Base-by-base conservation (phyloP, 2,329 filamentous ascomycete species). In the Fusarium xyrophilum region DNA sequence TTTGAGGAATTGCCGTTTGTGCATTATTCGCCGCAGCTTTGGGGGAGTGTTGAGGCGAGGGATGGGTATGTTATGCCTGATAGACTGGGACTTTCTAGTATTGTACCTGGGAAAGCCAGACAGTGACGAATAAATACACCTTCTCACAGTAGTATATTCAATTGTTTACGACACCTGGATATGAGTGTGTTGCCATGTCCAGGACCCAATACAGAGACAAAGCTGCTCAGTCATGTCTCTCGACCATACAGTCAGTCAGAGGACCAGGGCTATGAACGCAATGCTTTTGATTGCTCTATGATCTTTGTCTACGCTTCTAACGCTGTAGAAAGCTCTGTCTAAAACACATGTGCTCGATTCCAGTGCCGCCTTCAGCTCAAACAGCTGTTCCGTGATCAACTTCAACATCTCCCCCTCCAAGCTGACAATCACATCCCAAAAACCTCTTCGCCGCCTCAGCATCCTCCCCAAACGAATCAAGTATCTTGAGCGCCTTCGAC, bases 371-470 rank as follows among this genome's bases (percentile, higher is more conserved):
- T 19, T 5, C 28, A 17, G 23, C 44, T 63, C 25, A 69, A 25
- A 67, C 33, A 30, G 66, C 62, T 19, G 66, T 69, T n/a, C 63
- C 67, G 50, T 70, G 67, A n/a, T 62, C 56, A 33, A 50, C 10
- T 19, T 32, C 54, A 28, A 28, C 11, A 11, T 52, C 44, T 21
- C 27, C 38, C 7, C 3, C 23, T 13, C 40, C 48, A 21, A 52
- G 11, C 11, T 67, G 71, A 75, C 93, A 97, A 67, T 86, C 78
- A 72, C 93, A 97, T 2, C 80, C 80, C 74, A 86, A 92, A 68
- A 77, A 80, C 54, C 76, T 76, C 65, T 86, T 83, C 64, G 91
- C 97, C 56, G 56, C 60, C 11, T n/a, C 50, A 39, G 47, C 27
- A 35, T 89, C 85, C 12, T 82, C 82, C 10, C 72, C 74, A 72